Base-by-base conservation (phyloP, 2,329 filamentous ascomycete species). In the Beauveria sp. region DNA sequence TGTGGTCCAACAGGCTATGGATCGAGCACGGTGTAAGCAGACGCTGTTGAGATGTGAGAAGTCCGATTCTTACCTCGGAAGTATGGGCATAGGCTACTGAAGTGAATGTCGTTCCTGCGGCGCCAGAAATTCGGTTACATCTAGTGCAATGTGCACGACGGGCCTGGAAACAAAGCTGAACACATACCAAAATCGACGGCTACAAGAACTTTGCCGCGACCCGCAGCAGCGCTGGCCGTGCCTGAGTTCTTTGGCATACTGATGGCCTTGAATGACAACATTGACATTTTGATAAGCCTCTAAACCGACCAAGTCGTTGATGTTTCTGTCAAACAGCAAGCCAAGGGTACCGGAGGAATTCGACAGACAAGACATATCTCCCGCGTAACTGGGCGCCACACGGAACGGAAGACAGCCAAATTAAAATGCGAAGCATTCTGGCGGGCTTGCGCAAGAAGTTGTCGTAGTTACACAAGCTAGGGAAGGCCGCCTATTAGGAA, bases 31-130 rank as follows among this genome's bases (percentile, higher is more conserved):
- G 51, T 20, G 34, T 54, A 42, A 54, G 51, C 34, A 42, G 30
- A 54, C 34, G 51, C 34, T 34, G 51, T 54, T 20, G 51, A 22
- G 28, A 40, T 54, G 9, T 42, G 34, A 54, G 1, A 34, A 54
- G 30, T 20, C 9, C 20, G 30, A 43, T 54, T 6, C 51, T 54
- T 54, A 54, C 51, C n/a, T 54, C 30, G 18, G 30, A n/a, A 38
- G 51, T 54, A 54, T 54, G 34, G 30, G 34, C 51, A 54, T 54
- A 54, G 51, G 51, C 30, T 8, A 54, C 51, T 43, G 51, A 38
- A 42, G 51, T 54, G 34, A 22, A 54, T 54, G 51, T 54, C 34
- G 51, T 54, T 24, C 51, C 51, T 54, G 30, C 51, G 51, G 51
- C n/a, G 51, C 51, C 50, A 54, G 30, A 42, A 26, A 18, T 26